These are phyloP conservation scores for Bryoerythrophyllum caledonicum DNA, from an alignment of 225 moss, liverwort and hornwort genomes.

Conservation along the genomic window DNA sequence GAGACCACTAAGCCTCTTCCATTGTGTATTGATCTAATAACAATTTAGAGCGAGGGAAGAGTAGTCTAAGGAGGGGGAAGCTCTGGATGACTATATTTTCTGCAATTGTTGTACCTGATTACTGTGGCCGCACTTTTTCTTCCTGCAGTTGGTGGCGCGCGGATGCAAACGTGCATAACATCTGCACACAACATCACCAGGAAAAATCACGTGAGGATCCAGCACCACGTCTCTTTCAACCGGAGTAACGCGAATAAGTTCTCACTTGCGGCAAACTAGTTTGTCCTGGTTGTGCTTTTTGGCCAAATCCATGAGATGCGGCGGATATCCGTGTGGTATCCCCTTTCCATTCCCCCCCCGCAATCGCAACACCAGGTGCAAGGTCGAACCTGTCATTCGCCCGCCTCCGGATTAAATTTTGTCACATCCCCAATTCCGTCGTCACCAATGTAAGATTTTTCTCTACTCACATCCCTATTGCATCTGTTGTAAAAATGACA, in stretches of 20 bases:
- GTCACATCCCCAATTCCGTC: too few relatives aligned
- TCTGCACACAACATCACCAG: conserved; percentile 35
- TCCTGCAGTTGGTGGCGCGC: conserved; percentile 75
- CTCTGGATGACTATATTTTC: too few relatives aligned
- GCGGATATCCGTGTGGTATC: conserved; percentile 41
- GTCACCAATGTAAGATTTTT: not conserved
- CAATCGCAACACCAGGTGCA: conserved; percentile 71
- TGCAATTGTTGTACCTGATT: conserved; percentile 46
- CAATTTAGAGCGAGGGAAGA: too few relatives aligned
- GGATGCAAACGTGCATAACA: conserved; percentile 83
- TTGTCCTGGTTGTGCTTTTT: conserved; percentile 82
- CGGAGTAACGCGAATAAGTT: not conserved
- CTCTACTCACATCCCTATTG: too few relatives aligned
- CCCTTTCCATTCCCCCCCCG: conserved; percentile 56
- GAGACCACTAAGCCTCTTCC: too few relatives aligned
- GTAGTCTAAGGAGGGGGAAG: too few relatives aligned
- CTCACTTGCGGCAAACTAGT: conserved; percentile 81
- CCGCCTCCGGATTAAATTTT: too few relatives aligned
- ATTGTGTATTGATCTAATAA: too few relatives aligned
- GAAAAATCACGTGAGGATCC: not conserved
- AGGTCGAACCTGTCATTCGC: conserved; percentile 52
- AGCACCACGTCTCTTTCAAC: not conserved
- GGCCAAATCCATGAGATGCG: conserved; percentile 74
- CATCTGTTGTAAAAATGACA: too few relatives aligned
- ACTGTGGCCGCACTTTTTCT: conserved; percentile 88